Evolutionary conservation across 352 stramenopile species (phyloP), one percentile per base, ranked within the genome.

Genomic region (Pythium sp.): DNA sequence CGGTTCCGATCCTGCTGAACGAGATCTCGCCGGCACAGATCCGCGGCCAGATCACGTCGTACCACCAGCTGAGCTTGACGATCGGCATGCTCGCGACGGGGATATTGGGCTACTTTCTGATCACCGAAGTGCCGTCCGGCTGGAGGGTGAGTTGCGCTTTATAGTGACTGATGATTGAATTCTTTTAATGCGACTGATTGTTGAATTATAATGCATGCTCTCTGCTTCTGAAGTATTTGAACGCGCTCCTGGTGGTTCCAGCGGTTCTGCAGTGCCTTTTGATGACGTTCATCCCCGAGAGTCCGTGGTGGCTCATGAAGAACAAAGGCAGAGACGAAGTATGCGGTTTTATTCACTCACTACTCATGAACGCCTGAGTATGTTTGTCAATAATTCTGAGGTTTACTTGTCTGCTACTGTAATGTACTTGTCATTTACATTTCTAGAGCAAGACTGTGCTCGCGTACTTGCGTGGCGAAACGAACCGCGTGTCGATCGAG

Each of bases 301-400:
- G 88, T 76, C 90, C 90, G 28, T 94, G 85, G 74, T 97, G 91
- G 91, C 75, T 97, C 8, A 89, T 97, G 75, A 92, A 89, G 67
- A 80, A 86, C 51, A 78, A 80, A 20, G 78, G 86, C 49, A 70
- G 78, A 72, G 68, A 78, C 38, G 76, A 81, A 54, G 74, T 78
- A 14, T 3, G 49, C 20, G 18, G 2, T 51, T 51, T n/a, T 55
- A 18, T 12, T 15, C 7, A 11, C n/a, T 7, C 36, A 53, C 22
- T 22, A 41, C 22, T 22, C 30, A 26, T 57, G 11, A 5, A 30
- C 9, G n/a, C 9, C 32, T 28, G 2, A 15, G 8, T 0, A 4
- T 24, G n/a, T 20, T 6, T 36, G 11, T 38, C 7, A 20, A 2
- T 20, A 3, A 34, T 9, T 2, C 55, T 28, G 46, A 46, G 28